Conservation (phyloP, 352 stramenopile species). For the Phytophthora citrophthora region DNA sequence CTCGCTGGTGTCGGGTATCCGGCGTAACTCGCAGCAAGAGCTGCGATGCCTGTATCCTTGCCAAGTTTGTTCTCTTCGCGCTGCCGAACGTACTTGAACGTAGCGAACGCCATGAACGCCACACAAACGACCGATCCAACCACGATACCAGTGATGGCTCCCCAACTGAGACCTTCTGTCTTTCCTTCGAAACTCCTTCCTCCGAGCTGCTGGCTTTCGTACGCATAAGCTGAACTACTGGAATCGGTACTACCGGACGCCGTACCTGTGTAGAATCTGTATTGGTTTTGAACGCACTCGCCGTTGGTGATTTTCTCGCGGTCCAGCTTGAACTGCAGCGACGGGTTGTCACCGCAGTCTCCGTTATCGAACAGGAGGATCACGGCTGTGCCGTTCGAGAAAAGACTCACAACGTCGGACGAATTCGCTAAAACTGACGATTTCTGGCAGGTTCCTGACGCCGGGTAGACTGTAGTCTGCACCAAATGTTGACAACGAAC, state of each 20-base stretch:
- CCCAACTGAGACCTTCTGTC: slow-evolving; percentile 5
- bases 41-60: slow-evolving; percentile 34
- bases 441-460: slow-evolving; percentile 34
- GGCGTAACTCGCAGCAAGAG: slow-evolving; percentile 33
- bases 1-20: slow-evolving; percentile 40
- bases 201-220: slow-evolving; percentile 17
- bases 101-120: slow-evolving; percentile 28
- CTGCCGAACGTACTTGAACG: slow-evolving; percentile 29
- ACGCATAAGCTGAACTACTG: slow-evolving; percentile 14
- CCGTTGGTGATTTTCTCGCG: slow-evolving; percentile 17
- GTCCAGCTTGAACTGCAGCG: slow-evolving; percentile 17
- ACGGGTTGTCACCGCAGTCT: slow-evolving; percentile 24
- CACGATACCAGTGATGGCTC: slow-evolving; percentile 22
- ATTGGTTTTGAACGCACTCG: slow-evolving; percentile 28
- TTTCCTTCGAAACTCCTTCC: neutral
- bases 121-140: slow-evolving; percentile 20
- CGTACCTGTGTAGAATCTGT: slow-evolving; percentile 33
- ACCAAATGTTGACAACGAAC: slow-evolving; percentile 24
- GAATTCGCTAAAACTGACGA: slow-evolving; percentile 29
- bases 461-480: slow-evolving; percentile 35
- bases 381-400: slow-evolving; percentile 20
- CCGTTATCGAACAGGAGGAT: slow-evolving; percentile 28
- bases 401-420: slow-evolving; percentile 36
- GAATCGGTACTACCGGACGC: slow-evolving; percentile 10
- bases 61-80: slow-evolving; percentile 17